A percentile compares a stretch with the other conserved stretches of the same genome.
phyloP scores from a whole-genome alignment of 2,329 filamentous ascomycete species.

The Alternaria angustiovoidea region DNA sequence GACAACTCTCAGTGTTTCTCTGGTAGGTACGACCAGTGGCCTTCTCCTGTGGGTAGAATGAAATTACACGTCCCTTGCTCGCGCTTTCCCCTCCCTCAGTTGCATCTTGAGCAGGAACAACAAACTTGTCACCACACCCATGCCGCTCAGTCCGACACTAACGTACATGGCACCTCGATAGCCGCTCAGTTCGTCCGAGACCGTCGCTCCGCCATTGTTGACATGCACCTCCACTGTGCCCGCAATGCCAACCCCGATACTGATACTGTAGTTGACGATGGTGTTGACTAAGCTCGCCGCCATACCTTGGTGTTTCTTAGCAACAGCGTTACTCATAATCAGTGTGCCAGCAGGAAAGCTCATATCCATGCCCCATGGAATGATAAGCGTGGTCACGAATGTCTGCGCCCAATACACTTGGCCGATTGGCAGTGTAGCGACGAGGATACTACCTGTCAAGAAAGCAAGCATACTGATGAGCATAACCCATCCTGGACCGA shows the following conservation, averaged over 20 bases:
- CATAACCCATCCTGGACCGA: constrained; percentile 44
- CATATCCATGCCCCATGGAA: constrained; percentile 54
- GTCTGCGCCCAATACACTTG: constrained; percentile 56
- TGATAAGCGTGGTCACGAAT: constrained; percentile 45
- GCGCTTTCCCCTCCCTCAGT: constrained; percentile 7
- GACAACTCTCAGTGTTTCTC: not conserved
- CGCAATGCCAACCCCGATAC: constrained; percentile 54
- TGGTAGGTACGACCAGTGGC: not conserved
- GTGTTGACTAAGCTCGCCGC: constrained; percentile 53
- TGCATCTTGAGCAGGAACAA: constrained; percentile 35
- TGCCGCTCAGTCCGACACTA: constrained; percentile 47
- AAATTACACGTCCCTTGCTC: not conserved
- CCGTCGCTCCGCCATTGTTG: constrained; percentile 41
- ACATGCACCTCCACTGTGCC: constrained; percentile 54
- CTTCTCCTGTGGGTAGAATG: not conserved
- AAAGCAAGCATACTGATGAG: constrained; percentile 43
- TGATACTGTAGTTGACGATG: constrained; percentile 55
- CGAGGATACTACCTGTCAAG: constrained; percentile 48
- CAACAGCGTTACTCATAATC: constrained; percentile 50
- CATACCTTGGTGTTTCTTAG: constrained; percentile 53
- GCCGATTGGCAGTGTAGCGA: constrained; percentile 51
- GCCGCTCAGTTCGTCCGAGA: constrained; percentile 44
- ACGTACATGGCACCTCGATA: constrained; percentile 53
- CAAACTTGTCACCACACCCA: constrained; percentile 36
- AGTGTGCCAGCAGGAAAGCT: constrained; percentile 53